Base-by-base conservation (phyloP, 1,139 yeast species). In the Lipomyces yarrowii region DNA sequence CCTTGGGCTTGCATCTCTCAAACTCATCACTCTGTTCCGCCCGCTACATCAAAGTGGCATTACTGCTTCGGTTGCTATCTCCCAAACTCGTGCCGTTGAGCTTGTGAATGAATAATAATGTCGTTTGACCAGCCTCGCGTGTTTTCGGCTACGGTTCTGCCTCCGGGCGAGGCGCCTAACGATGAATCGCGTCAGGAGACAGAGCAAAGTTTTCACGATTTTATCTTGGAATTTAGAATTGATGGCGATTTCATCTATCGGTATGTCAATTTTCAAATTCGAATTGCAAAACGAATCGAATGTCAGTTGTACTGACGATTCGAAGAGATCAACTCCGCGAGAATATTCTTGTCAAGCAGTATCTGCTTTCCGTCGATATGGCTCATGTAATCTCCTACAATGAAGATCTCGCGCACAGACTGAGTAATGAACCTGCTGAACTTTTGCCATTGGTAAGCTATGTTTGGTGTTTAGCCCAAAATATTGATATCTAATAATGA, bases 351-450 rank as follows among this genome's bases (percentile, higher is more conserved):
- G 88, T 91, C 71, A 88, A 89, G 70, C 87, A 88, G 74, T 92
- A 87, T 78, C 85, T 83, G 59, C 80, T 96, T 62, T 84, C 86
- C 5, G 96, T 96, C 26, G 87, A 91, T 73, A 83, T 91, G 62
- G 97, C 90, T 66, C 97, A 96, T 76, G 81, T 96, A 67, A 89
- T 93, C 69, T 88, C 92, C 4, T 94, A 86, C 79, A 90, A 91
- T 75, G 98, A 92, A 75, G 96, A 91, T 71, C 82, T 96, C 66
- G 93, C 92, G 74, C 94, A 92, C 77, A 86, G 86, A 71, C 81
- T 96, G 70, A 80, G 87, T 64, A 97, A 91, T 74, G 96, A 91
- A 73, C 99, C 99, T 0, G 82, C 89, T 1, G 98, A 91, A 64
- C 86, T 91, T 83, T 86, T 94, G 53, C 97, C 98, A 1, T 78